phyloP scores from a whole-genome alignment of 2,329 filamentous ascomycete genomes.

The Epichloe aotearoae region DNA sequence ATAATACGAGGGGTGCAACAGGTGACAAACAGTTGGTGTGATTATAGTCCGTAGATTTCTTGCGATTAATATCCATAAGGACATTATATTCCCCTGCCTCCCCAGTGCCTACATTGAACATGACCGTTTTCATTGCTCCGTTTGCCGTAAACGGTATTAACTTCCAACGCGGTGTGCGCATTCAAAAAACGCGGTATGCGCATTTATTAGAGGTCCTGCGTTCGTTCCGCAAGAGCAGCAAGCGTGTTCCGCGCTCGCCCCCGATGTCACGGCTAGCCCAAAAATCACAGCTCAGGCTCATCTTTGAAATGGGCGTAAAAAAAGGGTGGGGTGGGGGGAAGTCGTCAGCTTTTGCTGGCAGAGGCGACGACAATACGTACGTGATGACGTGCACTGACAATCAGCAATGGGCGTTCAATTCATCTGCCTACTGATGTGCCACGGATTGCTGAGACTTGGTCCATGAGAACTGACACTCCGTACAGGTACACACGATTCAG shows the following conservation, averaged over 20 bases:
- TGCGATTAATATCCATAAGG: too few relatives aligned
- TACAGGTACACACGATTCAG: too few relatives aligned
- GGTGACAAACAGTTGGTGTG: too few relatives aligned
- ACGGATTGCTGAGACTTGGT: not conserved
- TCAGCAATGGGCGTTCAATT: not conserved
- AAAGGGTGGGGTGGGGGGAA: not conserved
- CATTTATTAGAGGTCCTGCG: not conserved
- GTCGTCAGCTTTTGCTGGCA: conserved; percentile 3
- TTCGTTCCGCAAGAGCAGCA: not conserved
- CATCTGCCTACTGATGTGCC: not conserved
- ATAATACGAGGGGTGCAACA: too few relatives aligned
- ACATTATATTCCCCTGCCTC: too few relatives aligned
- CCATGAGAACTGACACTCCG: not conserved
- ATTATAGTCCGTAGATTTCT: too few relatives aligned
- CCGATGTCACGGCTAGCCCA: not conserved
- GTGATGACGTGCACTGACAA: not conserved
- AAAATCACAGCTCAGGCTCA: not conserved
- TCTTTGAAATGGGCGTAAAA: not conserved
- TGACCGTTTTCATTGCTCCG: too few relatives aligned
- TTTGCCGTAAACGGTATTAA: too few relatives aligned
- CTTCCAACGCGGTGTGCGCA: too few relatives aligned
- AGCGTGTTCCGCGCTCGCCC: not conserved
- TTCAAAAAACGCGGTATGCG: too few relatives aligned
- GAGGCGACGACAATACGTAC: not conserved
- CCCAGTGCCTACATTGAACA: too few relatives aligned